Evolutionary conservation across 73 alveolate species (phyloP).

Genomic region (Paramecium tetraurelia): DNA sequence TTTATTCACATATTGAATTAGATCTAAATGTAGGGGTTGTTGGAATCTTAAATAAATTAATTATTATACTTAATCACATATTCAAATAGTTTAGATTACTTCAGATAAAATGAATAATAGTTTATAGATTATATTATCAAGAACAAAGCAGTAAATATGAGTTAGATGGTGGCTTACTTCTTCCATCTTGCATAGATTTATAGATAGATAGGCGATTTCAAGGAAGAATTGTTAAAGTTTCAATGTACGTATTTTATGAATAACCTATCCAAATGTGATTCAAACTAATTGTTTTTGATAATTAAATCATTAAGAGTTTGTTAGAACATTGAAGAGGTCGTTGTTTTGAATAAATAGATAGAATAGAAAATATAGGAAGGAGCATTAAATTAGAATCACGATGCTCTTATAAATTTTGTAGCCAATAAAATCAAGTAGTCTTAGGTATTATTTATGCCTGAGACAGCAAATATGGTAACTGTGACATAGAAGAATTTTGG

Average conservation of each 20-base stretch:
- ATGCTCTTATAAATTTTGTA: background rate
- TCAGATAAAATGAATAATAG: background rate
- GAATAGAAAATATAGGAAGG: background rate
- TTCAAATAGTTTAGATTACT: background rate
- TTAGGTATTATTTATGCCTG: background rate
- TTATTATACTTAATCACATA: background rate
- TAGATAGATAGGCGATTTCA: background rate
- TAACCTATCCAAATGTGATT: background rate
- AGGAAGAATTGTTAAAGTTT: background rate
- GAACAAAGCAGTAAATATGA: background rate
- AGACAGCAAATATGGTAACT: background rate
- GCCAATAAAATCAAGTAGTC: background rate
- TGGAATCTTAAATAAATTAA: background rate
- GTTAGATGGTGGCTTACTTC: background rate
- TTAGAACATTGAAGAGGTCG: background rate
- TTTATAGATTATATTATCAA: background rate
- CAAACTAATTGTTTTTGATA: background rate
- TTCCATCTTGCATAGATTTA: background rate
- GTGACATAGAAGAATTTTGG: background rate
- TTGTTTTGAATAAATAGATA: background rate
- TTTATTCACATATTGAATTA: background rate
- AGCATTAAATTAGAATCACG: background rate
- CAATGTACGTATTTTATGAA: background rate
- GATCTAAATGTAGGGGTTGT: background rate
- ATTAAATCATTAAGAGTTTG: background rate